Evolutionary conservation across 2,329 filamentous ascomycete genomes (phyloP).

Genomic region (Paraphaeosphaeria sporulosa): DNA sequence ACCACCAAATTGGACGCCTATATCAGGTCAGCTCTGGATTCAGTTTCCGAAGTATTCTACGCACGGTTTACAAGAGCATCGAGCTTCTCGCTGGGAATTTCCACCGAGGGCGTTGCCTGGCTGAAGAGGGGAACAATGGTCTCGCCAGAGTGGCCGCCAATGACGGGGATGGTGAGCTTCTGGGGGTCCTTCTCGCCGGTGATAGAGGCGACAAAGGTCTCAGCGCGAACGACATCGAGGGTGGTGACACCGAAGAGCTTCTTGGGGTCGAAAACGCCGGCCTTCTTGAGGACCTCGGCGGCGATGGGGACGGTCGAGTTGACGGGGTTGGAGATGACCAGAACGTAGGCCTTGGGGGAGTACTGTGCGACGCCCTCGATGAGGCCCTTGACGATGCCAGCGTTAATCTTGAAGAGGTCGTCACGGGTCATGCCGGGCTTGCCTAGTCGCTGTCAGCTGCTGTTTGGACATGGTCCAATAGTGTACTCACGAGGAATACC

Average conservation of each 20-base stretch:
- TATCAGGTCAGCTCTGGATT: slow-evolving; percentile 14
- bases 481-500: slow-evolving; percentile 85
- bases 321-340: slow-evolving; percentile 99
- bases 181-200: slow-evolving; percentile 82
- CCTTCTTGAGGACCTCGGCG: slow-evolving; percentile 93
- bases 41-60: slow-evolving; percentile 31
- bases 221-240: slow-evolving; percentile 95
- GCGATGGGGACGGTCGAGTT: slow-evolving; percentile 99
- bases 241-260: slow-evolving; percentile 98
- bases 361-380: slow-evolving; percentile 87
- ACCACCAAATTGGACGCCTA: slow-evolving; percentile 91
- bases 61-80: slow-evolving; percentile 85
- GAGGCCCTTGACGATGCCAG: slow-evolving; percentile 93
- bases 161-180: slow-evolving; percentile 85
- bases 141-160: slow-evolving; percentile 96
- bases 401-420: slow-evolving; percentile 99
- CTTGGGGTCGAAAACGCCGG: slow-evolving; percentile 92
- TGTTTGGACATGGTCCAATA: neutral
- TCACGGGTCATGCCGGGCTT: slow-evolving; percentile 99
- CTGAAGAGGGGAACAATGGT: slow-evolving; percentile 98
- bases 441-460: slow-evolving; percentile 64
- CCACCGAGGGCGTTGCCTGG: slow-evolving; percentile 80
- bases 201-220: slow-evolving; percentile 92
- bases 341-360: slow-evolving; percentile 90
- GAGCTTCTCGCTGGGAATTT: slow-evolving; percentile 88